Base-by-base conservation (phyloP, 1,139 yeast genomes). In the Diutina neorugosa region DNA sequence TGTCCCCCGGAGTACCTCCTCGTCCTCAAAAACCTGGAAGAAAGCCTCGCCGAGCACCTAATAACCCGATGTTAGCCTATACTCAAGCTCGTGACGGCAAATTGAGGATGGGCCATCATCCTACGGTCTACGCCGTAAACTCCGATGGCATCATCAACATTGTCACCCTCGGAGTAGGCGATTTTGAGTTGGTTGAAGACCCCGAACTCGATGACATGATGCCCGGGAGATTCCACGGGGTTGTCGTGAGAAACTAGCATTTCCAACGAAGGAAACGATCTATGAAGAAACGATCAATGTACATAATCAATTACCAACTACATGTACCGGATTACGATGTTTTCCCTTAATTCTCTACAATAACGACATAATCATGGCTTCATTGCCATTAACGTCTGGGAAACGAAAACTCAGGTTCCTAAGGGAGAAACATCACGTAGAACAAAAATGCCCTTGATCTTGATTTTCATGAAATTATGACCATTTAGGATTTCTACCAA, bases 51-150 rank as follows among this genome's bases (percentile, higher is more conserved):
- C 25, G 40, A 18, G n/a, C 37, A 4, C 50, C 50, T 9, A 46
- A 27, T n/a, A 46, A 46, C 23, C 50, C 40, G 7, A 25, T n/a
- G 40, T 37, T 27, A 11, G 41, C 23, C n/a, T 46, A 46, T 18
- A 46, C 25, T 9, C 20, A 46, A 27, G 27, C 19, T 9, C 37
- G 50, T 11, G 50, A 46, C 31, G 8, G 23, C 4, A 46, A 46
- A 18, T 16, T 46, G 3, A 34, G 50, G 14, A 46, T 46, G 50
- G 50, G 50, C 21, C 37, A 46, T 16, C 12, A 20, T 18, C 50
- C 50, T 25, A 46, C 50, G n/a, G 50, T 46, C 6, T 46, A 16
- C n/a, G 50, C 50, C 4, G 50, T 46, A 3, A 46, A 46, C 18
- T 21, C 25, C 16, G 37, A 27, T 16, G 50, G 50, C 21, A 19